These are phyloP conservation scores for Coniochaeta hoffmannii DNA, from an alignment of 2,329 filamentous ascomycete genomes.

Conservation along the genomic window DNA sequence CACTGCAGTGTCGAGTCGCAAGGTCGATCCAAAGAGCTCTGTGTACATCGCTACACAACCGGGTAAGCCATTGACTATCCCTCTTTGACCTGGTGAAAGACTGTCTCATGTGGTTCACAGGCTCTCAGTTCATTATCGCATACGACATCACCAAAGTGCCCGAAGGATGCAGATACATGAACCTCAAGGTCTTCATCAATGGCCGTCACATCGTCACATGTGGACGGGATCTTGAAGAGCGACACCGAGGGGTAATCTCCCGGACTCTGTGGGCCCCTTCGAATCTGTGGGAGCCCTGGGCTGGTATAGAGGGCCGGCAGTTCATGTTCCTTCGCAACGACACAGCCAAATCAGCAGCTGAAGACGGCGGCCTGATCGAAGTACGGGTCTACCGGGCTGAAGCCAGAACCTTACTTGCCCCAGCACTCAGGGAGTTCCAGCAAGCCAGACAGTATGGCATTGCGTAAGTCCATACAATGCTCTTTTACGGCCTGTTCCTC, in stretches of 20 bases:
- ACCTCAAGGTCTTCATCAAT: constrained; percentile 50
- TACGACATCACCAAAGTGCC: constrained; percentile 32
- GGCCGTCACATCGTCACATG: constrained; percentile 44
- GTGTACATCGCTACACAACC: constrained; percentile 50
- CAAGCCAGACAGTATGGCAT: constrained; percentile 36
- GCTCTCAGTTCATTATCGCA: constrained; percentile 43
- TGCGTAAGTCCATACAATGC: constrained; percentile 37
- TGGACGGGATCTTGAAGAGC: constrained; percentile 34
- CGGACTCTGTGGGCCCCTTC: constrained; percentile 42
- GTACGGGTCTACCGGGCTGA: constrained; percentile 44
- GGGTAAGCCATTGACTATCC: constrained; percentile 26
- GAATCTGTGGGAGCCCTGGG: constrained; percentile 28
- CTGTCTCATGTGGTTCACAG: constrained; percentile 21
- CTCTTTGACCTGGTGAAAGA: neutral
- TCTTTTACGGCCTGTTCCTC: neutral
- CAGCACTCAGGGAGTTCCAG: constrained; percentile 24
- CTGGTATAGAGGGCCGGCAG: constrained; percentile 39
- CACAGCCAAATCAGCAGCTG: constrained; percentile 30
- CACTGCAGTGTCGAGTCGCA: constrained; percentile 8
- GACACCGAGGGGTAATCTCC: constrained; percentile 30
- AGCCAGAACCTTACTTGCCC: constrained; percentile 33
- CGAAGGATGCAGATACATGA: constrained; percentile 31
- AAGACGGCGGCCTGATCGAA: constrained; percentile 50
- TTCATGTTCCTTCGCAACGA: constrained; percentile 40
- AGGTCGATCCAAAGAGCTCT: constrained; percentile 34